Base-by-base conservation (phyloP, 805 yeast genomes). In the Jamesozyma jinghongensis region DNA sequence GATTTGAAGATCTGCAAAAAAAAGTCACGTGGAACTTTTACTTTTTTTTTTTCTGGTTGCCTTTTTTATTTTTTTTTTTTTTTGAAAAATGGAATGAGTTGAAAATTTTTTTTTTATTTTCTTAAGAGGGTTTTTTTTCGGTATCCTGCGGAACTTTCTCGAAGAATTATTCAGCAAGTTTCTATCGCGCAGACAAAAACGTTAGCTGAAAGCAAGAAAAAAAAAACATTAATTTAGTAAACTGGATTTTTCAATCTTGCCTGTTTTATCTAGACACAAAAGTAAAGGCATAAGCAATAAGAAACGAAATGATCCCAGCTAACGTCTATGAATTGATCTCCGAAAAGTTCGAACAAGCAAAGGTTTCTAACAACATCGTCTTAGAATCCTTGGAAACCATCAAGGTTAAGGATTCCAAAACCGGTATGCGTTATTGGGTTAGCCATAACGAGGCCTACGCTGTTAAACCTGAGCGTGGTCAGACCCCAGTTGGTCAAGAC, bases 311-410 rank as follows among this genome's bases (percentile, higher is more conserved):
- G 39, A 46, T 72, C 5, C 74, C 77, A 25, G 59, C 51, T 2
- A 55, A 68, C 40, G 68, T 77, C 39, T 46, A 52, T 11, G 51
- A 63, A 13, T 41, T 49, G 8, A 56, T 75, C 33, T 40, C 55
- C 7, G 48, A 52, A 4, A 71, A 65, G 35, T 81, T 28, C 18
- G 32, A 34, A 29, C 11, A 19, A 13, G 42, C 42, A 22, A 16
- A 16, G 17, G 30, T 20, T 13, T 16, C 16, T 14, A 27, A 34
- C 13, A 26, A 29, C 6, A 87, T 87, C 0, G 49, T 68, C 3
- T 79, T 73, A 59, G 69, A 75, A 25, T 76, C 75, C 10, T 66
- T 76, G 1, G 59, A 69, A 3, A 46, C 60, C 14, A 51, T 53
- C 20, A 54, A 41, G 32, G 20, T 59, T 3, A 59, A 55, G 44